Percentiles rank a stretch among this genome's conserved stretches.
Conservation (phyloP, 1,139 yeast genomes). For the Debaryomyces nepalensis region DNA sequence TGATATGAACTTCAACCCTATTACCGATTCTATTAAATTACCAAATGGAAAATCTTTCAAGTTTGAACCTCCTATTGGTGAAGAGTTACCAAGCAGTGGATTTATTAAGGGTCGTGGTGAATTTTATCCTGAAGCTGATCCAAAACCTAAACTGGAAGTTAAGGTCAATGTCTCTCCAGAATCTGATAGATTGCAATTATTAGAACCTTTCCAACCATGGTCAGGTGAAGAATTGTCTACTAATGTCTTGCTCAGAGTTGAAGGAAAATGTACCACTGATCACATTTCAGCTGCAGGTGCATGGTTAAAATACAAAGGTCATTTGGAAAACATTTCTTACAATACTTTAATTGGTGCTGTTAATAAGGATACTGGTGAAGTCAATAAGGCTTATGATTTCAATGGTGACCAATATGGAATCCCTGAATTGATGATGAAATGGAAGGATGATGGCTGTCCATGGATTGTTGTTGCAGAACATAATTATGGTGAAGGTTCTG, state of each 20-base stretch:
- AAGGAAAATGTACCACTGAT: conserved; percentile 98
- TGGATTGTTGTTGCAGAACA: conserved; percentile 98
- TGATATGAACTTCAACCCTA: conserved; percentile 84
- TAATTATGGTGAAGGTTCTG: conserved; percentile 98
- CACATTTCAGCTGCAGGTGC: conserved; percentile 99
- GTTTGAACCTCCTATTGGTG: conserved; percentile 79
- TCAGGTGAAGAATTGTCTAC: conserved; percentile 79
- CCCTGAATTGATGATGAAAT: conserved; percentile 95
- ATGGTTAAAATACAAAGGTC: conserved; percentile 99
- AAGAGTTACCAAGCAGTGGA: conserved; percentile 80
- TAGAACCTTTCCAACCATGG: conserved; percentile 90
- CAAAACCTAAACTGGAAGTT: conserved; percentile 72
- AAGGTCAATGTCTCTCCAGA: conserved; percentile 74
- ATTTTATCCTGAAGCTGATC: conserved; percentile 84
- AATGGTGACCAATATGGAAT: conserved; percentile 80
- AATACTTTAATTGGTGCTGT: conserved; percentile 97
- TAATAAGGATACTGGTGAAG: conserved; percentile 95
- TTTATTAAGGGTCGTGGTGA: conserved; percentile 81
- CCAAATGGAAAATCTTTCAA: conserved; percentile 71
- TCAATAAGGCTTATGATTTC: conserved; percentile 84
- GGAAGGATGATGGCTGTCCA: conserved; percentile 83
- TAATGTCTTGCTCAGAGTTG: conserved; percentile 81
- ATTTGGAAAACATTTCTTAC: conserved; percentile 90
- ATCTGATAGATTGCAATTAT: conserved; percentile 72
- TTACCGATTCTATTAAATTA: conserved; percentile 71